These are phyloP conservation scores for Spatholobus suberectus DNA, from an alignment of 306 rosid genomes.

Conservation along the genomic window DNA sequence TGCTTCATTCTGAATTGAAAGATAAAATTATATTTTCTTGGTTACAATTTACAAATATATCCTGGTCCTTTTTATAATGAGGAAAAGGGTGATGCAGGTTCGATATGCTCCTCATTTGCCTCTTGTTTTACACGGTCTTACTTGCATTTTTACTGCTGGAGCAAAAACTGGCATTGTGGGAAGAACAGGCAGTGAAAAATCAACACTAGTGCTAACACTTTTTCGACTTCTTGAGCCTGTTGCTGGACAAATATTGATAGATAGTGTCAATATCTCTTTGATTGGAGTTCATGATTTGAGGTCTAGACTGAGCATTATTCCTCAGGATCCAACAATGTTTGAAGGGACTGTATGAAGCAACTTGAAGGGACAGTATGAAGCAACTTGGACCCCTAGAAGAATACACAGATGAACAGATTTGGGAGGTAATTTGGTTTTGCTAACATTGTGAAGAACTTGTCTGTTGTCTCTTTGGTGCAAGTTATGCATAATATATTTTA, in stretches of 20 bases:
- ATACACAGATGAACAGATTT: conserved; percentile 21
- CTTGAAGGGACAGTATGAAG: too few species aligned
- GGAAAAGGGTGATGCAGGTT: conserved; percentile 45
- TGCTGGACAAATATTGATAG: conserved; percentile 61
- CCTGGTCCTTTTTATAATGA: not conserved
- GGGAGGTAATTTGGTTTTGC: not conserved
- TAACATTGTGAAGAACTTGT: not conserved
- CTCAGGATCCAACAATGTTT: conserved; percentile 14
- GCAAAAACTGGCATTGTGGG: conserved; percentile 18
- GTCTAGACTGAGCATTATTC: conserved; percentile 7
- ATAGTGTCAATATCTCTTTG: conserved; percentile 2
- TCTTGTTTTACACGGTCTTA: conserved; percentile 57
- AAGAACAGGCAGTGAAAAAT: conserved; percentile 49
- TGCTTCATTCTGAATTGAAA: not conserved
- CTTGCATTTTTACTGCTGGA: conserved; percentile 46
- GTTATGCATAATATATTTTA: not conserved
- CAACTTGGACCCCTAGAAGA: conserved; percentile 5
- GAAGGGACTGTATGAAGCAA: not conserved
- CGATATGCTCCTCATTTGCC: conserved; percentile 80
- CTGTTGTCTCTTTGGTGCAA: not conserved
- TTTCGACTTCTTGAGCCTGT: conserved; percentile 65
- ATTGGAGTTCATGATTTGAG: conserved; percentile 10
- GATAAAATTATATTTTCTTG: not conserved
- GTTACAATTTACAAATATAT: not conserved
- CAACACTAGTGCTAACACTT: conserved; percentile 67